Conservation (phyloP, 257 asterid genomes). For the Penstemon newberryi region DNA sequence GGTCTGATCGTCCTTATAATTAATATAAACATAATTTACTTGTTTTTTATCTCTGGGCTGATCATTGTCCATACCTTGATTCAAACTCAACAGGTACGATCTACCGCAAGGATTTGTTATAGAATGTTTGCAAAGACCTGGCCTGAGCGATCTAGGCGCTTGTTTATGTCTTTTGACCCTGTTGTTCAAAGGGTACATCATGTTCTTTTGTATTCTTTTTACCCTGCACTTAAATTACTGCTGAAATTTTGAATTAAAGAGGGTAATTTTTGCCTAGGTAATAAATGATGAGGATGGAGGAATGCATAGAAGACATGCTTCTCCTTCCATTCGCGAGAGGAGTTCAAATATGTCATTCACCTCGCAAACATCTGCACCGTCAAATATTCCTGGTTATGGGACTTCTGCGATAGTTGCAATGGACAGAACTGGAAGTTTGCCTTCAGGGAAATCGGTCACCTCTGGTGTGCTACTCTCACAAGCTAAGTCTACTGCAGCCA, state of each 20-base stretch:
- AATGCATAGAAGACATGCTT: conserved; percentile 89
- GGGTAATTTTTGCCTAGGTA: conserved; percentile 47
- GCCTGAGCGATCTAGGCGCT: conserved; percentile 97
- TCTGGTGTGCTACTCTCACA: conserved; percentile 79
- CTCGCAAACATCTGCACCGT: conserved; percentile 66
- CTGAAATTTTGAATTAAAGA: conserved; percentile 31
- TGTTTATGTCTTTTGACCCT: conserved; percentile 84
- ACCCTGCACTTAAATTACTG: conserved; percentile 11
- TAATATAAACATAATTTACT: conserved; percentile 10
- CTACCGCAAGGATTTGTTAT: conserved; percentile 92
- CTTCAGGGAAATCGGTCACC: conserved; percentile 64
- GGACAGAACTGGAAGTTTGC: conserved; percentile 81
- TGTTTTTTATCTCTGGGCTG: conserved; percentile 24
- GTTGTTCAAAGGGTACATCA: conserved; percentile 87
- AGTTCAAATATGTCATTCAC: conserved; percentile 56
- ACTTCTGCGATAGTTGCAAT: conserved; percentile 97
- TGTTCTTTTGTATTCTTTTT: conserved; percentile 20
- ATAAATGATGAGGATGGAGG: conserved; percentile 97
- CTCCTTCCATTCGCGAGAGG: conserved; percentile 96
- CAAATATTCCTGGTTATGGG: conserved; percentile 86
- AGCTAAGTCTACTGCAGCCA: conserved; percentile 54
- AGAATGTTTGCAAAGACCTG: conserved; percentile 97
- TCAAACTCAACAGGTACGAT: conserved; percentile 67
- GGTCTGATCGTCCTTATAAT: not conserved
- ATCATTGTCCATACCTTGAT: conserved; percentile 26